Base-by-base conservation (phyloP, 1,284 basidiomycete genomes). In the Phlebopus sp. region DNA sequence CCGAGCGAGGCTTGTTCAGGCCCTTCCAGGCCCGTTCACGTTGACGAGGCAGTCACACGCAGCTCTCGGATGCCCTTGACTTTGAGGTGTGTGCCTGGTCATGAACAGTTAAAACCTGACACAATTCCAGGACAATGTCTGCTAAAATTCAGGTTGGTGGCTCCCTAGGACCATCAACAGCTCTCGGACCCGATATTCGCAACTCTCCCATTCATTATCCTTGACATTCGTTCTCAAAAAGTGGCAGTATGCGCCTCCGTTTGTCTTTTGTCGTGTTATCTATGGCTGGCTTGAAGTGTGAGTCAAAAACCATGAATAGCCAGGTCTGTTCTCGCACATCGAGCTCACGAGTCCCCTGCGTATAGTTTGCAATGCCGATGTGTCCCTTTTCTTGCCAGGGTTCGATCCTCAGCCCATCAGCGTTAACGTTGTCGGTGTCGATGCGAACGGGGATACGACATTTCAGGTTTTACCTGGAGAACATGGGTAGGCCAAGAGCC, bases 361-460 rank as follows among this genome's bases (percentile, higher is more conserved):
- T 17, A 23, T 29, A 55, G 55, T 44, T 47, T 48, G 52, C 27
- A 32, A 43, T 31, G 60, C 59, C 14, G 55, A 60, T 44, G 64
- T 65, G 1, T 72, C 75, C 13, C 56, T 77, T 32, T 74, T 68
- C 52, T 64, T 78, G 42, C 75, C 74, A 4, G 74, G 66, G 25
- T 73, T 75, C 42, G 71, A 77, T 49, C 64, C 69, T 9, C 71
- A 74, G 55, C 69, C 71, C 4, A 49, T 76, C 27, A 71, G 70
- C 41, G 74, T 69, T 31, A 60, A 68, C 42, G 55, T 67, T 19
- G 37, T 74, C 17, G 75, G 73, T 9, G 68, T 70, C 11, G 73
- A 69, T 6, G 42, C 58, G 13, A 59, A 71, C 42, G 71, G 74
- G 10, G 61, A 62, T 32, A 76, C 75, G 14, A 75, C 76, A 17